A percentile compares a stretch with the other conserved stretches of the same genome.
These are phyloP conservation scores for Scalesia atractyloides DNA, from an alignment of 129 eudicot species.

Conservation along the genomic window DNA sequence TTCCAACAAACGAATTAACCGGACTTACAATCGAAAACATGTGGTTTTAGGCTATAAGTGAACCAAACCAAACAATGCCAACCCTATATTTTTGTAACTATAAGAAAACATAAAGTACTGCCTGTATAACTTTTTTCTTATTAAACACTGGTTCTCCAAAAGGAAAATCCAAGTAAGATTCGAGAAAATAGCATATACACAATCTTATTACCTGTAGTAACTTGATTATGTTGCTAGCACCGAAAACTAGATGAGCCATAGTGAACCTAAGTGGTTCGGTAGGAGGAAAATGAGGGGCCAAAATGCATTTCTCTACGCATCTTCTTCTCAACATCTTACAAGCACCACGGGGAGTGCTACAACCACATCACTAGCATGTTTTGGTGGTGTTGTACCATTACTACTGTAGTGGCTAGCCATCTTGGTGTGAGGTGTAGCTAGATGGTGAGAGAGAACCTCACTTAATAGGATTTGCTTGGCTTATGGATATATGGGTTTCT, in stretches of 20 bases:
- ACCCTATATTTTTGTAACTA: too few relatives aligned
- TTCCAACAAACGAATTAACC: too few relatives aligned
- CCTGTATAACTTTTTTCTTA: too few relatives aligned
- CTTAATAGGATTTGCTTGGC: conserved; percentile 2
- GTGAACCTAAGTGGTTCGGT: conserved; percentile 65
- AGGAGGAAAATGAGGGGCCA: conserved; percentile 82
- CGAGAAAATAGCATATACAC: not conserved
- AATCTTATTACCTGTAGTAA: conserved; percentile 60
- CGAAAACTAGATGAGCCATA: conserved; percentile 73
- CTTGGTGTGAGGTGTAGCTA: not conserved
- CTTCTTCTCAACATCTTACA: conserved; percentile 67
- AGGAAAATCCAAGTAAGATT: not conserved
- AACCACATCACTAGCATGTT: not conserved
- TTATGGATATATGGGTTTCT: not conserved
- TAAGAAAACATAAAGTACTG: too few relatives aligned
- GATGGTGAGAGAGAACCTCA: not conserved
- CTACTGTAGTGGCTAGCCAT: not conserved
- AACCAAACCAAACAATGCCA: too few relatives aligned
- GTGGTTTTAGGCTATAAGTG: too few relatives aligned
- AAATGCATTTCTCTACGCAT: conserved; percentile 61
- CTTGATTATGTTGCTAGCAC: conserved; percentile 77
- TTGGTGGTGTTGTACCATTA: conserved; percentile 16
- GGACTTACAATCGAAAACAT: too few relatives aligned
- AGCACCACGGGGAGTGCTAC: conserved; percentile 67
- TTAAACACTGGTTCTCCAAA: not conserved